Base-by-base conservation (phyloP, 352 stramenopile species). In the Phytopythium mirpurense region DNA sequence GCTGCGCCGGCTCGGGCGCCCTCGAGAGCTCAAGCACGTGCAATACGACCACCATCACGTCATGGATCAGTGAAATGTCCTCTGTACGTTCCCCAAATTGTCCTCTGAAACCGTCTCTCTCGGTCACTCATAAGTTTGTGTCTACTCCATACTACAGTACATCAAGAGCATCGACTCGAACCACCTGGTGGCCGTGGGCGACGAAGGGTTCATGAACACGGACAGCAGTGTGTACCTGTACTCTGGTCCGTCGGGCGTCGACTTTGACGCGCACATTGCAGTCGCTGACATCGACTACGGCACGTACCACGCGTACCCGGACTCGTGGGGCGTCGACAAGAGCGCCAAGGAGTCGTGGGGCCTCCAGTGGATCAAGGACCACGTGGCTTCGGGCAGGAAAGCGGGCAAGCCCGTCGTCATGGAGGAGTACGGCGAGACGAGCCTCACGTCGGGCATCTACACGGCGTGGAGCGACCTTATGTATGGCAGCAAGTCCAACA, bases 201-300 rank as follows among this genome's bases (percentile, higher is more conserved):
- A 57, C 10, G 63, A 71, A n/a, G 63, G 59, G 4, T 71, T 71
- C 59, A 57, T 71, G 63, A 71, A 71, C 49, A 71, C 63, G 5
- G 58, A 70, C 52, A 71, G 42, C 26, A 71, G 59, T 16, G 59
- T 67, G n/a, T 71, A 71, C 21, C 55, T 65, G 24, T 71, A 71
- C 51, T 71, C 63, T 1, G 63, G 59, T 34, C 63, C 59, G 10
- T 70, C 62, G 2, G 63, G 63, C 35, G 63, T 71, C 18, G 63
- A 71, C 43, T 71, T 67, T 16, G 63, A 71, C 44, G 63, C 59
- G 23, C 56, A 67, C 41, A 21, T 71, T 27, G 59, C 59, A 4
- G 65, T 70, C 26, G 32, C 59, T 11, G 58, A 49, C 37, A 67
- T 70, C 19, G 63, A 70, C 54, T 70, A 70, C 47, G 63, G 59